Evolutionary conservation across 768 basidiomycete genomes (phyloP), one percentile per base, ranked within the genome.

Genomic region (Tricholomella constricta): DNA sequence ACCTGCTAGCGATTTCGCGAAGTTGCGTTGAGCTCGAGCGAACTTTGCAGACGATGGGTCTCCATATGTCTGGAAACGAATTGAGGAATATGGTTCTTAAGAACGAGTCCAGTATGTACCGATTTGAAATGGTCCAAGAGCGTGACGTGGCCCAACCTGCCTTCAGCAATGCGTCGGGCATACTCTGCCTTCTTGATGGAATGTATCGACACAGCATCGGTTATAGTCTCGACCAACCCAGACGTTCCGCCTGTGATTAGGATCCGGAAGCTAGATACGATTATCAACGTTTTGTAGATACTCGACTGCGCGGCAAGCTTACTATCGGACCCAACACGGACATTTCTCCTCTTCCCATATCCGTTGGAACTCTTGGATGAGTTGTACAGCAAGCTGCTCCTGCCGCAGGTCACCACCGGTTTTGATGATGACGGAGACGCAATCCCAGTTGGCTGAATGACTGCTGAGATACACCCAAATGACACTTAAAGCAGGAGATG

Each of bases 171-270:
- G 49, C 93, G 79, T 60, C 92, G 83, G 1, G 96, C 95, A 69
- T 98, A 98, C 67, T 97, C 96, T 2, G 93, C 90, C 72, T 99
- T 99, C 78, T 99, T 99, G 69, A 99, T 97, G 1, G 97, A 98
- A 67, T 99, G 97, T 60, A 99, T 93, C 4, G 97, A 98, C 0
- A 98, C 94, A 0, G 96, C 91, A 61, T 99, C 97, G 3, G 94
- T 98, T 59, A 99, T 98, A 0, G 97, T 99, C 72, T 99, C 97
- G 0, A 99, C 93, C 45, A 99, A 71, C 20, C 95, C 97, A 11
- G 97, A 98, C 2, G 83, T 83, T 41, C 89, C 91, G 5, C 95
- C 94, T 1, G 94, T 97, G 56, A 98, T 96, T 53, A 98, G 71
- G 54, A 99, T 99, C 3, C 92, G 88, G 80, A 98, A 98, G 71